Conservation (phyloP, 257 asterid genomes). For the Nicotiana attenuata region DNA sequence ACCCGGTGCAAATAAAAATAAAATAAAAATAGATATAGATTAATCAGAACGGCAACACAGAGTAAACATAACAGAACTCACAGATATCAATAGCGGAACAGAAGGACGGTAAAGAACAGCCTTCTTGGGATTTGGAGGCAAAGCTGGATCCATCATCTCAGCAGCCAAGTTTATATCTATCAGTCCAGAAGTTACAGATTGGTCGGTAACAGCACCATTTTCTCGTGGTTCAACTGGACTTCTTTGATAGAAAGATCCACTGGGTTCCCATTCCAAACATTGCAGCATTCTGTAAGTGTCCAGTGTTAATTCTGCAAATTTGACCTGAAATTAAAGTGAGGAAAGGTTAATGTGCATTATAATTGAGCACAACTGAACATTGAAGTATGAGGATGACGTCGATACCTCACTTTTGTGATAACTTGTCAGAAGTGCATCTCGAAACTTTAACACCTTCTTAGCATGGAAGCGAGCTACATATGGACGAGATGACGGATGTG, state of each 20-base stretch:
- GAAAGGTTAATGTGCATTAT: neutral
- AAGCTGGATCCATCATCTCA: slow-evolving; percentile 85
- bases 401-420: slow-evolving; percentile 87
- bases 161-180: slow-evolving; percentile 76
- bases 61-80: slow-evolving; percentile 34
- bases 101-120: slow-evolving; percentile 83
- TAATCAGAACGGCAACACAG: neutral
- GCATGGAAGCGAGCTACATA: slow-evolving; percentile 89
- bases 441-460: slow-evolving; percentile 80
- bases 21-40: neutral
- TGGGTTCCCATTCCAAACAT: slow-evolving; percentile 99
- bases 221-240: slow-evolving; percentile 50
- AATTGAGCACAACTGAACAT: neutral
- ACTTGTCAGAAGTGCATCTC: slow-evolving; percentile 83
- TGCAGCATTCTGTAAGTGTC: slow-evolving; percentile 96
- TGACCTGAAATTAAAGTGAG: slow-evolving; percentile 46
- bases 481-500: slow-evolving; percentile 75
- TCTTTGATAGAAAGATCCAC: slow-evolving; percentile 74
- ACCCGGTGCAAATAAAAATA: too few species aligned
- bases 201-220: slow-evolving; percentile 56
- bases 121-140: slow-evolving; percentile 94
- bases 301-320: slow-evolving; percentile 85
- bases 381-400: neutral
- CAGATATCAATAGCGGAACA: slow-evolving; percentile 76
- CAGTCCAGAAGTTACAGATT: slow-evolving; percentile 78